Evolutionary conservation across 1,284 basidiomycete genomes (phyloP).

Genomic region (Pseudozyma flocculosa): DNA sequence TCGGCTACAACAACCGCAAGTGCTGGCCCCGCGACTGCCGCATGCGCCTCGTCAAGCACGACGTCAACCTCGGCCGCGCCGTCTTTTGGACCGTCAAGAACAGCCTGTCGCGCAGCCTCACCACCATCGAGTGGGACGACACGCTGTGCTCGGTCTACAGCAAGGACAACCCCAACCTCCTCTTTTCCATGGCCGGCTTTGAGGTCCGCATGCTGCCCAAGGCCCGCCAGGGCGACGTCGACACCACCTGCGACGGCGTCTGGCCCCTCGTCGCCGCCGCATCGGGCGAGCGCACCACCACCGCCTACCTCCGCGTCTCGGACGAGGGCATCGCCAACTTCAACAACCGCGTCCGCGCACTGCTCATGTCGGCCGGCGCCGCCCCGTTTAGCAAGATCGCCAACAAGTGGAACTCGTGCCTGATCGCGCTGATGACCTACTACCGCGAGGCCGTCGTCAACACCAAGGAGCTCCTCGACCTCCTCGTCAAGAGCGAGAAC

Average conservation of each 20-base stretch:
- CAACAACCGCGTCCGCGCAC: conserved; percentile 73
- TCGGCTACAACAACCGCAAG: conserved; percentile 98
- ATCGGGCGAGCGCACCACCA: conserved; percentile 95
- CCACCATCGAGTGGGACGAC: conserved; percentile 88
- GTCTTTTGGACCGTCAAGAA: conserved; percentile 99
- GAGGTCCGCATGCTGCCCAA: conserved; percentile 96
- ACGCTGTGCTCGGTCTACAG: conserved; percentile 73
- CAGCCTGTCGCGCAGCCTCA: conserved; percentile 88
- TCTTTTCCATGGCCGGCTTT: conserved; percentile 98
- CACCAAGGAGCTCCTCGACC: conserved; percentile 76
- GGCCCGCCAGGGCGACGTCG: conserved; percentile 88
- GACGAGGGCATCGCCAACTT: conserved; percentile 75
- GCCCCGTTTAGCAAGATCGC: conserved; percentile 99
- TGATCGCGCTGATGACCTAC: conserved; percentile 73
- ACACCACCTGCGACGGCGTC: conserved; percentile 95
- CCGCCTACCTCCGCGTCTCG: conserved; percentile 94
- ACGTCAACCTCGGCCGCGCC: conserved; percentile 95
- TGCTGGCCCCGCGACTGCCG: conserved; percentile 99
- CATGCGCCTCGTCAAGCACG: conserved; percentile 99
- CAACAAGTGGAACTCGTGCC: conserved; percentile 98
- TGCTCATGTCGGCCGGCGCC: conserved; percentile 97
- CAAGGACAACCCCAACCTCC: conserved; percentile 92
- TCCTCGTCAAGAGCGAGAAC: conserved; percentile 57
- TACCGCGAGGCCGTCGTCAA: conserved; percentile 99
- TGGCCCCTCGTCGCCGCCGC: conserved; percentile 92